Base-by-base conservation (phyloP, 2,329 filamentous ascomycete species). In the Fusarium clavum region DNA sequence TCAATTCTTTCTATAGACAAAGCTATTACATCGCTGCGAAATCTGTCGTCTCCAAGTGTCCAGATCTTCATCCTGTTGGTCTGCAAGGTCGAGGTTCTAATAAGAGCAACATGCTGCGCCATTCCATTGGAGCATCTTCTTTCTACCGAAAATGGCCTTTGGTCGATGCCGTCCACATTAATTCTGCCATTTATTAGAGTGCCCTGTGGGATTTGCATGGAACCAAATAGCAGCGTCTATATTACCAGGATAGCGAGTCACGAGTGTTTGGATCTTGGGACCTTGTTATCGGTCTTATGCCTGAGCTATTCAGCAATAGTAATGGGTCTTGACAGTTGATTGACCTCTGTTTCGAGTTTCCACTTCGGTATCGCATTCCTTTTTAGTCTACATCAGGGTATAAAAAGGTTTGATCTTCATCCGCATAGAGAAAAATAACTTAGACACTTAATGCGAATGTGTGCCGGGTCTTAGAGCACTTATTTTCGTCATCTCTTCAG, bases 331-430 rank as follows among this genome's bases (percentile, higher is more conserved):
- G 30, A 38, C 16, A 24, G 16, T n/a, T 16, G n/a, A 8, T 27
- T 27, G 49, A 22, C 18, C 18, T 61, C n/a, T 55, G 20, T 22
- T 43, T 29, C 18, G 20, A n/a, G 11, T 38, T 24, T 34, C 47
- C 44, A 49, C 46, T 46, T 60, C 61, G 59, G 61, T 29, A 49
- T 64, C 18, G 20, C 59, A 64, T 57, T 44, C 49, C 38, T 32
- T 20, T 64, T 64, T 57, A 16, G 24, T 52, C 34, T 34, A 38
- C 27, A 22, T 2, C 12, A 47, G 20, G 22, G 45, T 44, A 44
- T n/a, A 18, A 24, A 34, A 32, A 34, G 14, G 14, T 34, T 34
- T 34, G 30, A 16, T 8, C 4, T 3, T 32, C 16, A 9, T 34
- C 4, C 2, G 18, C n/a, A 38, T n/a, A 12, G 18, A 38, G 6